Evolutionary conservation across 192 early-diverging fungal genomes (phyloP), one percentile per base, ranked within the genome.

Genomic region (Jimgerdemannia lactiflua): DNA sequence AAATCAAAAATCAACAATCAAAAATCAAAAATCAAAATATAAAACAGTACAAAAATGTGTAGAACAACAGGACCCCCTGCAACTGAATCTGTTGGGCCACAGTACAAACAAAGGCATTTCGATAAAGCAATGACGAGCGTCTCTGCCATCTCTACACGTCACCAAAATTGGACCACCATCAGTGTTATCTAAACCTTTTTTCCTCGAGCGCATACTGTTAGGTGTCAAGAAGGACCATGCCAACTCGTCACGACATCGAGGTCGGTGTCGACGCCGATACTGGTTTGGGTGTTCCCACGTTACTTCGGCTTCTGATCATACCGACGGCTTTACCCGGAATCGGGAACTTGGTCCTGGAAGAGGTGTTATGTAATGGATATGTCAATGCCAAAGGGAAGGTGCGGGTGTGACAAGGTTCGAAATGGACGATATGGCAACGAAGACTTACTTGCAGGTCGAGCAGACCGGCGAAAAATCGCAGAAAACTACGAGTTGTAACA

Each of bases 381-480:
- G 73, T 65, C 8, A n/a, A 4, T 41, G 4, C 14, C 17, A 4
- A 72, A 20, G 4, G 42, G 19, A n/a, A 59, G 39, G 6, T 17
- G 64, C 40, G 19, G 44, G n/a, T n/a, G n/a, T n/a, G n/a, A n/a
- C n/a, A n/a, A n/a, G n/a, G 42, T 43, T 8, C 67, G 7, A 20
- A 14, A 39, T 17, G 42, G 59, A 10, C 59, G 14, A 59, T 59
- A 59, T 10, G 19, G 14, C 40, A 14, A 29, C n/a, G 20, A 3
- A 14, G 19, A 78, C 84, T 67, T 79, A 87, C 86, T 80, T 86
- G 88, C 92, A 93, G 10, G 92, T 93, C 20, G 92, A 93, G 82
- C 92, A 93, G 1, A 93, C 90, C 0, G 92, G 92, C 7, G 91
- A 87, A 76, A 85, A 86, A 65, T 84, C 77, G 75, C 92, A 93